Conservation (phyloP, 148 eudicot species). For the Oxyria digyna region DNA sequence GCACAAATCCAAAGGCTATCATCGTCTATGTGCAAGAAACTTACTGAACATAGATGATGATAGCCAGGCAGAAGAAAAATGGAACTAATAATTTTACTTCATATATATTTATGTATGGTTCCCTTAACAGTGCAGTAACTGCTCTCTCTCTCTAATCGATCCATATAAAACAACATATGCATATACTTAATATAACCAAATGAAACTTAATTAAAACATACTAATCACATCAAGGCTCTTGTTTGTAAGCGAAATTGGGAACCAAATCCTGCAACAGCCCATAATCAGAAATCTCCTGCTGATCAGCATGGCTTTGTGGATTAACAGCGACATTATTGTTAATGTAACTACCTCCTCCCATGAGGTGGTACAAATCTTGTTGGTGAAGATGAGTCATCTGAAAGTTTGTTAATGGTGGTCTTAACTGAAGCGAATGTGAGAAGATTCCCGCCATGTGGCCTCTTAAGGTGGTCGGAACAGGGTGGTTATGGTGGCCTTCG, state of each 20-base stretch:
- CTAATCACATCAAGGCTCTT: conserved; percentile 36
- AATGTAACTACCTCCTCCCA: neutral
- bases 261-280: conserved; percentile 85
- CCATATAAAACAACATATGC: neutral
- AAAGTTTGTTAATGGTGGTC: neutral
- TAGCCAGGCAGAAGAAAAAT: neutral
- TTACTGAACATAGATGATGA: too few species aligned
- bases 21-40: too few species aligned
- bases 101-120: neutral
- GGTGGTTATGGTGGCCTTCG: conserved; percentile 57
- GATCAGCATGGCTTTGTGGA: conserved; percentile 14
- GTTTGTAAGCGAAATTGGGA: conserved; percentile 51
- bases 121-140: neutral
- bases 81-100: neutral
- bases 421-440: neutral
- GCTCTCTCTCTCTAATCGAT: neutral
- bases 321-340: conserved; percentile 3
- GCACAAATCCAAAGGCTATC: too few species aligned
- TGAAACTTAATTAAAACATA: neutral
- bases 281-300: conserved; percentile 30
- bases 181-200: neutral
- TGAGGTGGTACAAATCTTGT: conserved; percentile 2
- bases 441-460: conserved; percentile 42
- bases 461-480: conserved; percentile 57
- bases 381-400: neutral